Evolutionary conservation across 2,329 filamentous ascomycete genomes (phyloP), one percentile per base, ranked within the genome.

Genomic region (Stagonosporopsis tanaceti): DNA sequence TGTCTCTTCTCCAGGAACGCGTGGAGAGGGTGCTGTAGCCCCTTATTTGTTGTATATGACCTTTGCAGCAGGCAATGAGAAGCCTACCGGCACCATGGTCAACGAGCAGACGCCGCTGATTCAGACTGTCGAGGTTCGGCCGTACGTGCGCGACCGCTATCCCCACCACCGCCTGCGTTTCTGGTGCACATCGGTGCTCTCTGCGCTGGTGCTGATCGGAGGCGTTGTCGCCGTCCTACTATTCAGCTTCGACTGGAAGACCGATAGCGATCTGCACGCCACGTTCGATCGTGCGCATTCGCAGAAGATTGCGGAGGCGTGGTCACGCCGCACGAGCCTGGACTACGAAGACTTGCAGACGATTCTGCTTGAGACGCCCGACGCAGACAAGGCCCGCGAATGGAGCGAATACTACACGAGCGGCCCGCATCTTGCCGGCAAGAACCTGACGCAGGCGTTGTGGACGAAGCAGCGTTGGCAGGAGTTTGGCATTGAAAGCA

Each of bases 31-130:
- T 28, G 38, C 34, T 42, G 24, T 27, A 24, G 22, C 17, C 22
- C 24, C 44, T 24, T 17, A 39, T 5, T 24, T 4, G 2, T 15
- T n/a, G n/a, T 28, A 34, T 15, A 72, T 67, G 61, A 35, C 54
- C 56, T 57, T 61, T 56, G 44, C 38, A 30, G 51, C 58, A 44
- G 58, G 66, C 59, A 59, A 70, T 68, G 72, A 73, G 47, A 72
- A 74, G 59, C 51, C 37, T 20, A 45, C 47, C 47, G 42, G 44
- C 54, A 71, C 55, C 62, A 81, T 81, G 79, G 69, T 77, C 32
- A 74, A 80, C 73, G 89, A 92, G 79, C 81, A 80, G 54, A 90
- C 88, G 47, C 89, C 89, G 56, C 82, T 92, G 66, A 83, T 92
- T 60, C 82, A 87, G 67, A 87, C 84, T 48, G 85, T 91, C 57